Base-by-base conservation (phyloP, 768 basidiomycete species). In the Tylopilus subfusipes region DNA sequence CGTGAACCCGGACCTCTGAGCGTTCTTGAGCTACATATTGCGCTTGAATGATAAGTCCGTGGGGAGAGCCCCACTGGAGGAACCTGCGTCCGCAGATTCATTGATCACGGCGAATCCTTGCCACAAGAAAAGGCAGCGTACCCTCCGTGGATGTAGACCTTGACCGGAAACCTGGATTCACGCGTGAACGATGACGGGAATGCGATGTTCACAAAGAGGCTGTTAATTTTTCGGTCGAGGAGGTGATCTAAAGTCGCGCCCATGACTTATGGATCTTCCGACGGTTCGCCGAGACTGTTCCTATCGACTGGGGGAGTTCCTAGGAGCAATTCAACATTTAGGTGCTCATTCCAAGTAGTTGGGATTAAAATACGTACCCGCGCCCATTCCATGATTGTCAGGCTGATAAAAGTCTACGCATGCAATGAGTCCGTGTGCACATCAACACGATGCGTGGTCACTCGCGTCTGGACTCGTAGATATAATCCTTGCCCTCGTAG, bases 141-240 rank as follows among this genome's bases (percentile, higher is more conserved):
- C 85, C 86, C 87, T 67, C 88, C 88, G 53, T 91, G 88, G 29
- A 90, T 83, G 69, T 88, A 90, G 4, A 90, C 78, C 54, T 79
- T 85, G 50, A 90, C 87, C 2, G 86, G 83, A 55, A 85, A 81
- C 24, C 66, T 72, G 50, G 71, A 71, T 14, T 64, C 63, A 44
- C 76, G 74, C 70, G 64, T 68, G 59, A 65, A 65, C 52, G 70
- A 74, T 4, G 79, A 78, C 21, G 84, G 89, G 25, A 74, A 68
- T 31, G 81, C 78, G 43, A 88, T 81, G 64, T 89, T 88, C 34
- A 86, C 66, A 63, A 85, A 87, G 14, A 87, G 68, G 1, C 86
- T 87, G 31, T 30, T 25, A 11, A 52, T 33, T 19, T n/a, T n/a
- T n/a, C n/a, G n/a, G n/a, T n/a, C n/a, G n/a, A n/a, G n/a, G n/a